phyloP scores from a whole-genome alignment of 257 asterid species.

The Henckelia pumila region DNA sequence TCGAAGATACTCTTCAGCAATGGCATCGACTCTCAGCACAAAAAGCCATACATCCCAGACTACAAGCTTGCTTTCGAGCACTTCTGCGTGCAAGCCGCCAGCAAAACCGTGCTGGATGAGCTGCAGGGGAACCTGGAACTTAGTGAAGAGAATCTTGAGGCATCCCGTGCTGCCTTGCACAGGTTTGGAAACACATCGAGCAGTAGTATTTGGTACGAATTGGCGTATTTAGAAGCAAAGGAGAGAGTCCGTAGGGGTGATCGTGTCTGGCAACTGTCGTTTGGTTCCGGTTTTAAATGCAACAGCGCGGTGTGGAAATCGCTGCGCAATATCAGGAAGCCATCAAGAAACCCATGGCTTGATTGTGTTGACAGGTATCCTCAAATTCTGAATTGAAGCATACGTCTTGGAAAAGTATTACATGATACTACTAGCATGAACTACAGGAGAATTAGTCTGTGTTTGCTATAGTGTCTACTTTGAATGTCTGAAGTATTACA shows the following conservation, averaged over 20 bases:
- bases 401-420: too few relatives aligned
- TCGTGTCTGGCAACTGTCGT: conserved; percentile 86
- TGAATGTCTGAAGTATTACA: conserved; percentile 3
- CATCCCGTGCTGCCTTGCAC: conserved; percentile 69
- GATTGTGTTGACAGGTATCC: conserved; percentile 64
- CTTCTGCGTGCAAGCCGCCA: conserved; percentile 85
- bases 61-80: conserved; percentile 96
- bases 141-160: conserved; percentile 71
- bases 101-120: conserved; percentile 82
- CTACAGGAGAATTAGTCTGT: too few relatives aligned
- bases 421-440: too few relatives aligned
- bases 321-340: conserved; percentile 38
- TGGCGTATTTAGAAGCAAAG: conserved; percentile 89
- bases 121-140: conserved; percentile 82
- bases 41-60: conserved; percentile 87
- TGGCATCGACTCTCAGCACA: conserved; percentile 26
- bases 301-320: conserved; percentile 90
- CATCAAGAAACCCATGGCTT: conserved; percentile 66
- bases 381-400: too few relatives aligned
- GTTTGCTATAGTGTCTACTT: background rate
- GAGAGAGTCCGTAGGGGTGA: conserved; percentile 63
- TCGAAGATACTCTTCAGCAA: conserved; percentile 52
- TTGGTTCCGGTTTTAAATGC: conserved; percentile 97
- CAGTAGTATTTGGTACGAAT: conserved; percentile 94
- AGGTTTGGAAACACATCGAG: conserved; percentile 94